phyloP scores from a whole-genome alignment of 1,139 yeast genomes.

The Pichia kudriavzevii region DNA sequence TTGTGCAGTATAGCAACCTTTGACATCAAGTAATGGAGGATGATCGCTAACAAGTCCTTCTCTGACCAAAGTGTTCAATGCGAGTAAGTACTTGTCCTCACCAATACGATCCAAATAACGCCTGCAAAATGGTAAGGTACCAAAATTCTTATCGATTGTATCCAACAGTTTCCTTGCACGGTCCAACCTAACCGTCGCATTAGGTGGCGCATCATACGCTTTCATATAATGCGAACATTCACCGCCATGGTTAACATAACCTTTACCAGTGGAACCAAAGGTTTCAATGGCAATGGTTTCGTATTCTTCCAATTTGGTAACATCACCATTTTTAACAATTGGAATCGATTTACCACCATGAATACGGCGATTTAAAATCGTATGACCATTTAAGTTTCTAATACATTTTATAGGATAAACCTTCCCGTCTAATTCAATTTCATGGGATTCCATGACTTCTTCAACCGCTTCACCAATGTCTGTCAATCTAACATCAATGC shows the following conservation, averaged over 20 bases:
- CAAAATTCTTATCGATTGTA: conserved; percentile 72
- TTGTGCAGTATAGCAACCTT: conserved; percentile 92
- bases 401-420: conserved; percentile 81
- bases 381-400: conserved; percentile 90
- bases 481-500: conserved; percentile 89
- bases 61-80: conserved; percentile 80
- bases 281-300: conserved; percentile 98
- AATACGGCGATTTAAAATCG: conserved; percentile 71
- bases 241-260: conserved; percentile 78
- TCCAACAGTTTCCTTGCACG: conserved; percentile 61
- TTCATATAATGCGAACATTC: conserved; percentile 92
- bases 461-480: conserved; percentile 96
- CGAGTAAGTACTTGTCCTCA: conserved; percentile 83
- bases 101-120: conserved; percentile 88
- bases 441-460: conserved; percentile 96
- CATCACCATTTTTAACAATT: conserved; percentile 85
- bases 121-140: conserved; percentile 95
- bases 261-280: conserved; percentile 94
- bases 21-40: conserved; percentile 87
- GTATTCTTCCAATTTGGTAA: conserved; percentile 98
- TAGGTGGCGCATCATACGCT: conserved; percentile 39
- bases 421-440: conserved; percentile 83
- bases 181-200: conserved; percentile 49
- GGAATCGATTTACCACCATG: conserved; percentile 97
- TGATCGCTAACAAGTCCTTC: conserved; percentile 86